phyloP scores from a whole-genome alignment of 202 grass and related monocot species.

The Schoenoplectus triqueter region DNA sequence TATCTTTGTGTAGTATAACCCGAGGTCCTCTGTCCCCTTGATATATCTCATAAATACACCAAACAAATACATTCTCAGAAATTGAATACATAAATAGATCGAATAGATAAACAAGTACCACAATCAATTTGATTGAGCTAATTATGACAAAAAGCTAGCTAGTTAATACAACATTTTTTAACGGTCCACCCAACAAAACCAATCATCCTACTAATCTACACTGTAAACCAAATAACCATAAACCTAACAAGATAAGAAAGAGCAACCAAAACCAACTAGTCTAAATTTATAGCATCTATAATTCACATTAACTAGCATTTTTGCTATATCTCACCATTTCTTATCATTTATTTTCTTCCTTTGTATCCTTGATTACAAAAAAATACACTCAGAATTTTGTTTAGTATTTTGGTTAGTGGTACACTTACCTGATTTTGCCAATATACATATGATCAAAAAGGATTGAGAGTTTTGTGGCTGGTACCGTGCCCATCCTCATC shows the following conservation, averaged over 20 bases:
- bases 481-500: too few species aligned
- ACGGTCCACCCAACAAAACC: too few species aligned
- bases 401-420: slow-evolving; percentile 40
- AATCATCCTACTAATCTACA: too few species aligned
- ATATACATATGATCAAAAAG: too few species aligned
- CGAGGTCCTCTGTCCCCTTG: too few species aligned
- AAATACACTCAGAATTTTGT: slow-evolving; percentile 25
- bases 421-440: too few species aligned
- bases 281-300: slow-evolving; percentile 10
- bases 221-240: not conserved
- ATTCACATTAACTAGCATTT: not conserved
- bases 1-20: too few species aligned
- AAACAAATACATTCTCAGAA: not conserved
- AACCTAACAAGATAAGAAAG: not conserved
- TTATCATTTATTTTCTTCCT: not conserved
- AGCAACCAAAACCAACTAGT: slow-evolving; percentile 20
- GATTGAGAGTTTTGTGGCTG: too few species aligned
- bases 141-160: too few species aligned
- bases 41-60: too few species aligned
- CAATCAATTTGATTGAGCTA: too few species aligned
- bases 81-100: not conserved
- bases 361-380: not conserved
- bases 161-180: too few species aligned
- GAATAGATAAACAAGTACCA: not conserved
- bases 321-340: not conserved